Percentiles rank a stretch among this genome's conserved stretches.
These are phyloP conservation scores for Solanum clarkiae DNA, from an alignment of 257 asterid genomes.

Conservation along the genomic window DNA sequence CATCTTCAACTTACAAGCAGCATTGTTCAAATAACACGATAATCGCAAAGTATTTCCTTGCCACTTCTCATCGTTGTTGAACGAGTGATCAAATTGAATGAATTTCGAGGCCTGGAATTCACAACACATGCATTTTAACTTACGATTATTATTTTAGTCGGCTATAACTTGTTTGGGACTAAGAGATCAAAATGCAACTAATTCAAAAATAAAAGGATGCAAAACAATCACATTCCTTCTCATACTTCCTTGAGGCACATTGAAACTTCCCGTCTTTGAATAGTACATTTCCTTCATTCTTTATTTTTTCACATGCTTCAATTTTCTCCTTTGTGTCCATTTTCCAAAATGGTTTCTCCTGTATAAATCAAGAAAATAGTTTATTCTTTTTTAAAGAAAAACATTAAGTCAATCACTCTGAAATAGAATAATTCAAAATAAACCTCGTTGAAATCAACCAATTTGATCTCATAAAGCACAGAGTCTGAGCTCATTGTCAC, in stretches of 20 bases:
- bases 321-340: slow-evolving; percentile 40
- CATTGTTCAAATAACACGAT: slow-evolving; percentile 40
- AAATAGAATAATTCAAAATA: not conserved
- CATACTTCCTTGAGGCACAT: slow-evolving; percentile 44
- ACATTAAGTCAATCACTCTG: not conserved
- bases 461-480: slow-evolving; percentile 27
- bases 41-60: slow-evolving; percentile 16
- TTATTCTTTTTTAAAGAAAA: not conserved
- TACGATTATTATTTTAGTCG: no score
- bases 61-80: slow-evolving; percentile 22
- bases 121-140: not conserved
- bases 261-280: slow-evolving; percentile 35
- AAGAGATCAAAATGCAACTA: not conserved
- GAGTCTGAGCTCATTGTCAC: slow-evolving; percentile 22
- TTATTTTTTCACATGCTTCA: slow-evolving; percentile 20
- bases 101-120: slow-evolving; percentile 34
- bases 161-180: not conserved
- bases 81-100: slow-evolving; percentile 34
- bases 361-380: not conserved
- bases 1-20: slow-evolving; percentile 46
- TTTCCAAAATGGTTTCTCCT: slow-evolving; percentile 63
- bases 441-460: slow-evolving; percentile 46
- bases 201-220: not conserved
- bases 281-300: slow-evolving; percentile 35
- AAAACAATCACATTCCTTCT: slow-evolving; percentile 38